Evolutionary conservation across 2,329 filamentous ascomycete genomes (phyloP).

Genomic region (Sporothrix sp.): DNA sequence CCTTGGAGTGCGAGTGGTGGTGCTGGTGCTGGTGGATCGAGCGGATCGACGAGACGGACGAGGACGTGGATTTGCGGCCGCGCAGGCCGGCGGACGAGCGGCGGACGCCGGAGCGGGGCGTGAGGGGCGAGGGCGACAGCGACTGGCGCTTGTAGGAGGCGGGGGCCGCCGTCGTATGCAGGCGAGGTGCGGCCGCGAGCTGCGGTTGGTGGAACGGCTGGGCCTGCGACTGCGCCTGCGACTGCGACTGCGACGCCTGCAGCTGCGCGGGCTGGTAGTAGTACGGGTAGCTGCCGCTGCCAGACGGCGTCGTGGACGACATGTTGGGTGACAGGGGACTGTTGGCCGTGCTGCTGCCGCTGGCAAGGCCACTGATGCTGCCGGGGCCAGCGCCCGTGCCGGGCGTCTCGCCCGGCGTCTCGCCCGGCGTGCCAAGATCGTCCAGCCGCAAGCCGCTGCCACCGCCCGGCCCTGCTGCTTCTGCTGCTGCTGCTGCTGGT

Average conservation of each 20-base stretch:
- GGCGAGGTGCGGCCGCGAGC: background rate
- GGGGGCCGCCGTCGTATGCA: conserved; percentile 11
- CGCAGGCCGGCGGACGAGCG: conserved; percentile 59
- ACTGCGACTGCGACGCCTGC: conserved; percentile 10
- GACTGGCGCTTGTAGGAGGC: conserved; percentile 69
- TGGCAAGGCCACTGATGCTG: conserved; percentile 14
- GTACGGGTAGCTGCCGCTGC: background rate
- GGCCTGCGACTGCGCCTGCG: background rate
- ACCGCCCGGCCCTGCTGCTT: too few relatives aligned
- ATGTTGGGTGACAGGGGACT: conserved; percentile 23
- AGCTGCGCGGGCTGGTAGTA: conserved; percentile 9
- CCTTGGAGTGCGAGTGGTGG: conserved; percentile 82
- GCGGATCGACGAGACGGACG: conserved; percentile 84
- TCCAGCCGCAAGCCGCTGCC: background rate
- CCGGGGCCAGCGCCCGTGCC: conserved; percentile 18
- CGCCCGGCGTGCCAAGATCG: background rate
- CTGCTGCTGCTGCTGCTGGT: background rate
- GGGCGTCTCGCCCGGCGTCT: too few relatives aligned
- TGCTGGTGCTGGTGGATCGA: conserved; percentile 86
- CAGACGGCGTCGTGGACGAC: conserved; percentile 22
- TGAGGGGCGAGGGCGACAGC: conserved; percentile 76
- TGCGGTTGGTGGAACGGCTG: conserved; percentile 9
- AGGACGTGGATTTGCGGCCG: conserved; percentile 91
- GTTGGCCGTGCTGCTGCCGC: conserved; percentile 16
- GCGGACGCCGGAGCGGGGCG: conserved; percentile 68